A percentile compares a stretch with the other conserved stretches of the same genome.
phyloP scores from a whole-genome alignment of 805 yeast species.

The Teunomyces cretensis region DNA sequence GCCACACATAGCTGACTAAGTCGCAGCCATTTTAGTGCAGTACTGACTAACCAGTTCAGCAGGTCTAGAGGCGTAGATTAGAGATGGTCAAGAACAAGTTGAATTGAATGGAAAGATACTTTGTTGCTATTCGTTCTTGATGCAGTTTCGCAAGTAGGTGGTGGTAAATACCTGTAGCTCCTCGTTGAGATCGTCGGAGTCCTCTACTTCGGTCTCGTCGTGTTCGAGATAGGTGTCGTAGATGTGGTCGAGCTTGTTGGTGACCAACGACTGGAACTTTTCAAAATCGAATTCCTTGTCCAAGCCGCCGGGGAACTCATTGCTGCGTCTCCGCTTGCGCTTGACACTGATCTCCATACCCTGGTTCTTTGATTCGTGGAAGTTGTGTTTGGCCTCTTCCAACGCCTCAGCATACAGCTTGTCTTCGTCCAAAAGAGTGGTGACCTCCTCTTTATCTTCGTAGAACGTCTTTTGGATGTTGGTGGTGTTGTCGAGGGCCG shows the following conservation, averaged over 20 bases:
- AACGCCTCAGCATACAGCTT: constrained; percentile 23
- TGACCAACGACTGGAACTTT: constrained; percentile 23
- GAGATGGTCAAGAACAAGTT: too few species aligned
- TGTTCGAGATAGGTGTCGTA: constrained; percentile 10
- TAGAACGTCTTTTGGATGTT: constrained; percentile 39
- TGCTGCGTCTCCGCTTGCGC: constrained; percentile 5
- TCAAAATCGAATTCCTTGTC: constrained; percentile 18
- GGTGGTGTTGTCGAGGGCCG: constrained; percentile 35
- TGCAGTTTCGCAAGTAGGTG: constrained; percentile 29
- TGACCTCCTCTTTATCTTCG: constrained; percentile 43
- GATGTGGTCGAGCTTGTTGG: constrained; percentile 19
- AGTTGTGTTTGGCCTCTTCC: constrained; percentile 21
- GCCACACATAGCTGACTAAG: neutral
- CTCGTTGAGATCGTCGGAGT: constrained; percentile 14
- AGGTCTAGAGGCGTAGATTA: too few species aligned
- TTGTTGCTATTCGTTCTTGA: constrained; percentile 17
- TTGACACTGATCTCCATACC: constrained; percentile 6
- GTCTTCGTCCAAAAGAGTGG: constrained; percentile 32
- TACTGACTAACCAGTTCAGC: too few species aligned
- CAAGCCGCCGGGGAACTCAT: neutral
- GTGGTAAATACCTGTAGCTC: constrained; percentile 27
- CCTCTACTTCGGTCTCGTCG: constrained; percentile 4
- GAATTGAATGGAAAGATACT: too few species aligned
- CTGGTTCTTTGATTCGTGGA: constrained; percentile 12
- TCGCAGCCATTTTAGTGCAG: too few species aligned